These are phyloP conservation scores for Gaillardinia entomophila DNA, from an alignment of 805 yeast genomes.

Conservation along the genomic window DNA sequence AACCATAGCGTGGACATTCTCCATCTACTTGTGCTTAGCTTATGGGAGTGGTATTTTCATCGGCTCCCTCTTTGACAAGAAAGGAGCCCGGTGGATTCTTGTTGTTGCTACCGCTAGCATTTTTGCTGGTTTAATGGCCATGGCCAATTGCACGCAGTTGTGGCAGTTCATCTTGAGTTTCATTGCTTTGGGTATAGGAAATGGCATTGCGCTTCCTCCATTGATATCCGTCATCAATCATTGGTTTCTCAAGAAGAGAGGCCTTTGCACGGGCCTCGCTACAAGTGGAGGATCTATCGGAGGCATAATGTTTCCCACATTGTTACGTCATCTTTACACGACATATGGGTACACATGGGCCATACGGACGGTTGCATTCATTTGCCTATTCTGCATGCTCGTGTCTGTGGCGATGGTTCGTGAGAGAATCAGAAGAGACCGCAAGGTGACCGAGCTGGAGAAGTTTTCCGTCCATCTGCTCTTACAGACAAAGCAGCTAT, in stretches of 20 bases:
- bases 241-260: conserved; percentile 16
- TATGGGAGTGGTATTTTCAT: conserved; percentile 17
- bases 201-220: conserved; percentile 17
- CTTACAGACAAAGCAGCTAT: too few relatives aligned
- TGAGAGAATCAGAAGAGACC: conserved; percentile 7
- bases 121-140: conserved; percentile 14
- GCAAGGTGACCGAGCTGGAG: background rate
- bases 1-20: conserved; percentile 36
- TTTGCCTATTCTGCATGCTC: conserved; percentile 10
- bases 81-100: conserved; percentile 12
- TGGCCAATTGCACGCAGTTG: conserved; percentile 10
- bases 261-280: conserved; percentile 15
- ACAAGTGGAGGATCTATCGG: conserved; percentile 61
- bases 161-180: conserved; percentile 16
- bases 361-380: conserved; percentile 21
- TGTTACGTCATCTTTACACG: conserved; percentile 40
- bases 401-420: conserved; percentile 9
- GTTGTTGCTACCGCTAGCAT: conserved; percentile 8
- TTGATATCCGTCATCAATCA: conserved; percentile 15
- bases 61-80: conserved; percentile 16
- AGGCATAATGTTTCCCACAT: conserved; percentile 55
- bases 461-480: too few relatives aligned
- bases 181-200: conserved; percentile 14
- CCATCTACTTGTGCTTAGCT: conserved; percentile 27
- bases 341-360: conserved; percentile 59